phyloP scores from a whole-genome alignment of 2,329 filamentous ascomycete species.

The Dactylonectria macrodidyma region DNA sequence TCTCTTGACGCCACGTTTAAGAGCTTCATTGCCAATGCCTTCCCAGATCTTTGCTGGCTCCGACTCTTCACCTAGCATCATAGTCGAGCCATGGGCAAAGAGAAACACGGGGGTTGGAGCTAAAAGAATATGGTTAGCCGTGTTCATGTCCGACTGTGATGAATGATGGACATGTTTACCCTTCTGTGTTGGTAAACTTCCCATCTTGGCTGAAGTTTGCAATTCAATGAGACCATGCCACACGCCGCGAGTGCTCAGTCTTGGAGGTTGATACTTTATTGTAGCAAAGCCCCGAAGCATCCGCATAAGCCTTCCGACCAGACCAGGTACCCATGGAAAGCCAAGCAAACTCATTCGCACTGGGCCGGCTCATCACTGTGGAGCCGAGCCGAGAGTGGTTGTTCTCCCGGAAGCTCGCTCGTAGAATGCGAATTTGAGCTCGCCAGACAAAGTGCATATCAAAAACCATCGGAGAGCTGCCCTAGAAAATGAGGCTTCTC shows the following conservation, averaged over 20 bases:
- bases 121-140: background rate
- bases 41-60: slow-evolving; percentile 77
- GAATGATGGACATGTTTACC: background rate
- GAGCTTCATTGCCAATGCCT: slow-evolving; percentile 69
- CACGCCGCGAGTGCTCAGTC: too few relatives aligned
- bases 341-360: too few relatives aligned
- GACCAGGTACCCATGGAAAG: too few relatives aligned
- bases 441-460: too few relatives aligned
- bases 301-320: too few relatives aligned
- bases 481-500: too few relatives aligned
- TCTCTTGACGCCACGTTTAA: slow-evolving; percentile 70
- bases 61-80: slow-evolving; percentile 79
- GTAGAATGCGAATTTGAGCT: too few relatives aligned
- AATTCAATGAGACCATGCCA: too few relatives aligned
- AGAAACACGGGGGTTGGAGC: slow-evolving; percentile 71
- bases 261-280: too few relatives aligned
- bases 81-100: slow-evolving; percentile 80
- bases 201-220: background rate
- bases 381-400: slow-evolving; percentile 13
- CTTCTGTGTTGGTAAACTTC: background rate
- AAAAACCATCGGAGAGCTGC: too few relatives aligned
- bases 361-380: background rate
- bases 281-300: too few relatives aligned
- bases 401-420: too few relatives aligned
- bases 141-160: background rate